These are phyloP conservation scores for Melampsora medusae DNA, from an alignment of 1,284 basidiomycete genomes.

Conservation along the genomic window DNA sequence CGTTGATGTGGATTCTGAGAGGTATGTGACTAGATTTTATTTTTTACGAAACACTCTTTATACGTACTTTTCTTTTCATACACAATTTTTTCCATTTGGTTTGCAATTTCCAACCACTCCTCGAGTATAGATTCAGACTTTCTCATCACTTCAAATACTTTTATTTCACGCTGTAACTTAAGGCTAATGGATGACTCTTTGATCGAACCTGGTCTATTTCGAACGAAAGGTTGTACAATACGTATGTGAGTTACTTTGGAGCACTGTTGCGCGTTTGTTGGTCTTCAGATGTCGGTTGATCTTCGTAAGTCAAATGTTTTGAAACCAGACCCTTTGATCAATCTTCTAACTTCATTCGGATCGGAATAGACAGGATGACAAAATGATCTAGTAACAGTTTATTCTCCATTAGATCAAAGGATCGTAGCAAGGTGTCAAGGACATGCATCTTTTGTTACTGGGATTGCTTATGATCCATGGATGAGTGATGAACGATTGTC, in stretches of 20 bases:
- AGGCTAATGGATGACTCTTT: background rate
- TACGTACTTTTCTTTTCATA: background rate
- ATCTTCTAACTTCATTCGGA: conserved; percentile 21
- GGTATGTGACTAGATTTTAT: conserved; percentile 60
- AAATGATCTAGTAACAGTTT: conserved; percentile 90
- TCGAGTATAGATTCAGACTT: background rate
- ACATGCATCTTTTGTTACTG: conserved; percentile 87
- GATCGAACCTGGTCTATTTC: background rate
- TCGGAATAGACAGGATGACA: conserved; percentile 69
- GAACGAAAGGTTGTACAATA: conserved; percentile 67
- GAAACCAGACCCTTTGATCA: background rate
- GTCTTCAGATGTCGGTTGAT: conserved; percentile 92
- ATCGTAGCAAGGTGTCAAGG: conserved; percentile 75
- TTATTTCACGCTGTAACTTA: background rate
- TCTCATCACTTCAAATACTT: background rate
- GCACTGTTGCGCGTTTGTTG: conserved; percentile 82
- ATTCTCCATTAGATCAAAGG: conserved; percentile 83
- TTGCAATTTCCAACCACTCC: background rate
- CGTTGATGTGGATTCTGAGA: conserved; percentile 77
- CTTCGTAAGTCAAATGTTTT: conserved; percentile 61
- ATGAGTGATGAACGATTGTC: conserved; percentile 70
- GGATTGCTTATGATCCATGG: conserved; percentile 81
- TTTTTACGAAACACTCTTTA: too few species aligned
- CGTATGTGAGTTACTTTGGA: conserved; percentile 88
- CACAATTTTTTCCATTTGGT: background rate